Conservation (phyloP, 2,329 filamentous ascomycete species). For the Hawksworthiomyces lignivorus region DNA sequence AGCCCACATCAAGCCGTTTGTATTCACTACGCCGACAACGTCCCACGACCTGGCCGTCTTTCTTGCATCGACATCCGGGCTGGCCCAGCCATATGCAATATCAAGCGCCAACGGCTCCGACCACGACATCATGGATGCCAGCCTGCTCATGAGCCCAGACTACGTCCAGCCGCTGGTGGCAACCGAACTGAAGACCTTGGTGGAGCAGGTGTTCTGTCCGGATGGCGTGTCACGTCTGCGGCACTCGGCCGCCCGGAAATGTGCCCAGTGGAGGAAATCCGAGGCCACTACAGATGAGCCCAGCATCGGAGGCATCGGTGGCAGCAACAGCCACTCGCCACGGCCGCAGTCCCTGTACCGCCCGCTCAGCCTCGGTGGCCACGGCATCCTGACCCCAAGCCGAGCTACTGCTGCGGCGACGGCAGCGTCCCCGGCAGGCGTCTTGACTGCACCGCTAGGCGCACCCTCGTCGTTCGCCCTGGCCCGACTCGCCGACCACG, state of each 20-base stretch:
- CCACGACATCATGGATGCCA: conserved; percentile 82
- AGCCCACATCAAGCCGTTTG: conserved; percentile 56
- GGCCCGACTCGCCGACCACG: conserved; percentile 45
- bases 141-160: conserved; percentile 83
- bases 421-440: conserved; percentile 8
- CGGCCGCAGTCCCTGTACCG: conserved; percentile 15
- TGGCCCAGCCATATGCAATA: conserved; percentile 56
- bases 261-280: conserved; percentile 56
- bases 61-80: not conserved
- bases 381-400: not conserved
- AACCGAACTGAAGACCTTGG: conserved; percentile 64
- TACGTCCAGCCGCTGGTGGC: conserved; percentile 73
- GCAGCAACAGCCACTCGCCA: conserved; percentile 14
- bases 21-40: conserved; percentile 44
- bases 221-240: conserved; percentile 76
- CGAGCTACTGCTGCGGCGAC: not conserved
- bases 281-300: conserved; percentile 15
- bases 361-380: conserved; percentile 1
- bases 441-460: conserved; percentile 17
- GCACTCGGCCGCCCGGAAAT: conserved; percentile 75
- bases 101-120: conserved; percentile 68
- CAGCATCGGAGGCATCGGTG: conserved; percentile 6
- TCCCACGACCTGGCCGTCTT: conserved; percentile 10
- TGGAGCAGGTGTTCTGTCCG: conserved; percentile 68
- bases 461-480: conserved; percentile 46